These are phyloP conservation scores for Dipteronia sinensis DNA, from an alignment of 345 rosid species.

Conservation along the genomic window DNA sequence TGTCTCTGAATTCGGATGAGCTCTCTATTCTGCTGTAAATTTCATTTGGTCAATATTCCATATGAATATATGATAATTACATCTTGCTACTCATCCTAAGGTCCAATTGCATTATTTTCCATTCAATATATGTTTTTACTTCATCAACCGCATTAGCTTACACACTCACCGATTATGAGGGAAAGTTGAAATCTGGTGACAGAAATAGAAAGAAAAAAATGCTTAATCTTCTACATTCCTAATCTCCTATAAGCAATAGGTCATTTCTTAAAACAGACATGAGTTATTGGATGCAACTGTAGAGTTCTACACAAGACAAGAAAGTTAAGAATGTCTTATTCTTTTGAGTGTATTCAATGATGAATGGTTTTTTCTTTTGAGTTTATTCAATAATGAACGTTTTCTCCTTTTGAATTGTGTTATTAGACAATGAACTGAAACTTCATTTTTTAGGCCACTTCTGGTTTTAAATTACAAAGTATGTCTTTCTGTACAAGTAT, in stretches of 20 bases:
- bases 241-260: too few species aligned
- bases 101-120: neutral
- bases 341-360: too few species aligned
- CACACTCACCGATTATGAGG: neutral
- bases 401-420: neutral
- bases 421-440: neutral
- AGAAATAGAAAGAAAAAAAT: neutral
- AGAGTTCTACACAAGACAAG: too few species aligned
- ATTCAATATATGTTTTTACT: neutral
- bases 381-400: neutral
- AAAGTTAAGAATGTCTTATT: too few species aligned
- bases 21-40: neutral
- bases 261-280: too few species aligned
- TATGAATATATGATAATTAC: neutral
- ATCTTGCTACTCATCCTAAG: constrained; percentile 1
- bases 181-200: neutral
- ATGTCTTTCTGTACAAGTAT: too few species aligned
- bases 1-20: neutral
- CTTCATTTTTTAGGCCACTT: too few species aligned
- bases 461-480: too few species aligned
- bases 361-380: neutral
- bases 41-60: neutral
- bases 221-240: neutral
- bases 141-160: neutral
- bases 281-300: too few species aligned